Conservation (phyloP, 2,329 filamentous ascomycete species). For the Cladophialophora psammophila region DNA sequence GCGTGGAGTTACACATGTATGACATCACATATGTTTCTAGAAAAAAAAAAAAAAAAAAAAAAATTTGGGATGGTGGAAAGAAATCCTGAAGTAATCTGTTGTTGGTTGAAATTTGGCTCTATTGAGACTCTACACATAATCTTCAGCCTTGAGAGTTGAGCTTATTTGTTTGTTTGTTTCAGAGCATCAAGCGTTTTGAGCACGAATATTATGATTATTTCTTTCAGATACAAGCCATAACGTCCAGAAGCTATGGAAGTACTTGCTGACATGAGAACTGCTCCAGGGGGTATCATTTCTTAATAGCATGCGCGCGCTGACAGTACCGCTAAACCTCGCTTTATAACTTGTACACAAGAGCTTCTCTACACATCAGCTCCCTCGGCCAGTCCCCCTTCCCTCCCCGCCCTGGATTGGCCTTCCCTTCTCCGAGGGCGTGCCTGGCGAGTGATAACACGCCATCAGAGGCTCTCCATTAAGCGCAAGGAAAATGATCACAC, state of each 20-base stretch:
- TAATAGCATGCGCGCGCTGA: neutral
- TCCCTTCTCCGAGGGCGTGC: neutral
- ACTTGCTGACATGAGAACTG: neutral
- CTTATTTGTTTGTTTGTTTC: neutral
- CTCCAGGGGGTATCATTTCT: neutral
- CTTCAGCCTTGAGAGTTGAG: too few relatives aligned
- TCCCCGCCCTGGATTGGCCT: neutral
- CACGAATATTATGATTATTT: slow-evolving; percentile 1
- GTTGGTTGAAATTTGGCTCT: too few relatives aligned
- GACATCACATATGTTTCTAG: too few relatives aligned
- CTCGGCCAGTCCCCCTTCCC: neutral
- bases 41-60: too few relatives aligned
- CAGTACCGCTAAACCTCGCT: neutral
- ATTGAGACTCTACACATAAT: too few relatives aligned
- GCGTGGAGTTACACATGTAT: too few relatives aligned
- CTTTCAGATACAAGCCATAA: neutral
- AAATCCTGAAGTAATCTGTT: too few relatives aligned
- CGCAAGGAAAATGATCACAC: neutral
- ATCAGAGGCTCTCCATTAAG: neutral
- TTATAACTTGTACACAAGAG: neutral
- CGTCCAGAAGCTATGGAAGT: neutral
- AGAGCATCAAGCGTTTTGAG: neutral
- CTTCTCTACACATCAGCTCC: neutral
- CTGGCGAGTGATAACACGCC: slow-evolving; percentile 1
- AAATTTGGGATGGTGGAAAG: too few relatives aligned